Evolutionary conservation across 73 alveolate genomes (phyloP), one percentile per base, ranked within the genome.

Genomic region (Symbiodinium pilosum): DNA sequence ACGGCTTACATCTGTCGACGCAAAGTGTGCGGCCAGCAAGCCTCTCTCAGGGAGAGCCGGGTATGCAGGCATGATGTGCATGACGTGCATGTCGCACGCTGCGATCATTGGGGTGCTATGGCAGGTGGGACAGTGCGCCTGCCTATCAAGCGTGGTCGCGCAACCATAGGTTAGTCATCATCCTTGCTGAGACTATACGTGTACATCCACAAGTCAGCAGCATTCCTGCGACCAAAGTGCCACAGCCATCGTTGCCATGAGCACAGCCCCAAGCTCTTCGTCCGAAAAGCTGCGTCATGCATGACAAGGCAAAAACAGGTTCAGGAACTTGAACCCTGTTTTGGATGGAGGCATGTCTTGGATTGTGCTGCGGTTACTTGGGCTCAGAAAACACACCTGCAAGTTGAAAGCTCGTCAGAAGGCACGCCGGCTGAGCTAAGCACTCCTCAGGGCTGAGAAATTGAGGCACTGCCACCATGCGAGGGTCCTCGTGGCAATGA

Each of bases 11-110:
- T 93, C 98, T 28, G 92, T 64, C 47, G 98, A 43, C 12, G 98
- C 98, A 51, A 93, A 93, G 83, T 93, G 98, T 43, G 98, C 93
- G 41, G 98, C 98, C 84, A 93, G 69, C 92, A 93, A 71, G 83
- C 98, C 98, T 93, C 32, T 4, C 42, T 16, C 24, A 3, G 81
- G 81, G 73, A 26, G 34, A 54, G 26, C 2, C 34, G 4, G 28
- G 20, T 54, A 24, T 30, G 28, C 26, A 1, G 34, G 6, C 73
- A 54, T 16, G 73, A 54, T 16, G 73, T 24, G 73, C 73, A 5
- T 26, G 26, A 54, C 26, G 34, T 54, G 32, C n/a, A n/a, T n/a
- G n/a, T n/a, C n/a, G n/a, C n/a, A n/a, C n/a, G n/a, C n/a, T n/a
- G n/a, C n/a, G n/a, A n/a, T n/a, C n/a, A n/a, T n/a, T n/a, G n/a